Conservation (phyloP, 495 filamentous ascomycete species). For the Geopyxis carbonaria region DNA sequence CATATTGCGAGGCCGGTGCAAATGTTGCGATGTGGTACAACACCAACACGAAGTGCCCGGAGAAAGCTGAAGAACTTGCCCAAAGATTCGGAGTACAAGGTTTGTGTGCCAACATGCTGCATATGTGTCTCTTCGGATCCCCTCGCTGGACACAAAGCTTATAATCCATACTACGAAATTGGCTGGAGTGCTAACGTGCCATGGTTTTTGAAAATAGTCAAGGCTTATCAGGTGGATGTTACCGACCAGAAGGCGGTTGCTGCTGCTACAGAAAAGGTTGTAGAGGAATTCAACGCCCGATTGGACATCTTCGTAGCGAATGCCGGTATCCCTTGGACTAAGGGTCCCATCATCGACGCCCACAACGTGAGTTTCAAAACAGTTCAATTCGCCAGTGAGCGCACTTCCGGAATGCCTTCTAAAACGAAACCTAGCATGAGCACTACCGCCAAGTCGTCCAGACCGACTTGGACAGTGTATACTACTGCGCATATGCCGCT, state of each 20-base stretch:
- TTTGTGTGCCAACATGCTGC: too few relatives aligned
- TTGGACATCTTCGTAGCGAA: constrained; percentile 72
- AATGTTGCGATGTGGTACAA: constrained; percentile 84
- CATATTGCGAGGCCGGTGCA: constrained; percentile 64
- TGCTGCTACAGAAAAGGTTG: constrained; percentile 40
- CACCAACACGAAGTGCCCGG: constrained; percentile 50
- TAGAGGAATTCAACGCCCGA: constrained; percentile 49
- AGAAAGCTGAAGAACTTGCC: constrained; percentile 56
- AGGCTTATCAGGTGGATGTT: constrained; percentile 59
- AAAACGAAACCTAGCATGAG: constrained; percentile 25
- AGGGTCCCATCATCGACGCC: constrained; percentile 51
- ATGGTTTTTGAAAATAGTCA: too few relatives aligned
- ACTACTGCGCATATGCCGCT: constrained; percentile 64
- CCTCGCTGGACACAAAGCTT: too few relatives aligned
- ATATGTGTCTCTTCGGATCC: too few relatives aligned
- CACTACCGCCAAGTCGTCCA: constrained; percentile 52
- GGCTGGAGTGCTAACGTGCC: too few relatives aligned
- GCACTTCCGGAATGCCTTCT: not conserved
- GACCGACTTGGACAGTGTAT: constrained; percentile 67
- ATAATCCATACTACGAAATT: too few relatives aligned
- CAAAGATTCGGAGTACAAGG: constrained; percentile 65
- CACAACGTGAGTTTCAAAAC: constrained; percentile 15
- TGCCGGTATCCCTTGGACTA: constrained; percentile 56
- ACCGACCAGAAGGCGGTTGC: constrained; percentile 41
- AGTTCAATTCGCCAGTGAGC: not conserved